Evolutionary conservation across 768 basidiomycete genomes (phyloP).

Genomic region (Lactarius hengduanensis): DNA sequence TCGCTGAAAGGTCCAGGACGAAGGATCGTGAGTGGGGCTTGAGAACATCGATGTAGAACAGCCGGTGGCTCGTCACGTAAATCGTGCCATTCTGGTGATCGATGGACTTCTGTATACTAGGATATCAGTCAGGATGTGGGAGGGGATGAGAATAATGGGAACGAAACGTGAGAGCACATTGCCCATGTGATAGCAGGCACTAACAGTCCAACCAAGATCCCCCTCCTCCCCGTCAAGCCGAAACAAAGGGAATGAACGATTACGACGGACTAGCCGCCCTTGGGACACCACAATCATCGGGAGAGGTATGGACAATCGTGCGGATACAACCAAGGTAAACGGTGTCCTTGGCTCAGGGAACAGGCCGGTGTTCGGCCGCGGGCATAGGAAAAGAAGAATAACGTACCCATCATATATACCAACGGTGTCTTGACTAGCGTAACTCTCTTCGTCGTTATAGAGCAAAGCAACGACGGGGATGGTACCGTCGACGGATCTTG

Average conservation of each 20-base stretch:
- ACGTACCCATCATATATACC: conserved; percentile 92
- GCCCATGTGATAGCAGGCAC: not conserved
- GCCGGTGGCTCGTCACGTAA: conserved; percentile 75
- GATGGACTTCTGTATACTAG: conserved; percentile 78
- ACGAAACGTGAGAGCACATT: not conserved
- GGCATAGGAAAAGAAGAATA: not conserved
- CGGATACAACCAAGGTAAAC: not conserved
- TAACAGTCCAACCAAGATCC: not conserved
- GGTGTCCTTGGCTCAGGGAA: not conserved
- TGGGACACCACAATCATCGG: not conserved
- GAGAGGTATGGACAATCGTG: not conserved
- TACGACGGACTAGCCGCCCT: not conserved
- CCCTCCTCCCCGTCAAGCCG: not conserved
- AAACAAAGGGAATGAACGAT: not conserved
- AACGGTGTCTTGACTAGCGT: conserved; percentile 71
- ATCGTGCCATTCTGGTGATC: conserved; percentile 73
- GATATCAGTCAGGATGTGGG: conserved; percentile 34
- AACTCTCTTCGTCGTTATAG: conserved; percentile 76
- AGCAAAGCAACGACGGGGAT: conserved; percentile 76
- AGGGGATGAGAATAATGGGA: not conserved
- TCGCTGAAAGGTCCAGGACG: conserved; percentile 57
- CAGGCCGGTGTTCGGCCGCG: not conserved
- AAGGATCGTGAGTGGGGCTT: conserved; percentile 59
- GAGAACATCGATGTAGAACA: conserved; percentile 72
- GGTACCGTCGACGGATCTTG: conserved; percentile 63